These are phyloP conservation scores for Citrullus colocynthis DNA, from an alignment of 306 rosid genomes.

Conservation along the genomic window DNA sequence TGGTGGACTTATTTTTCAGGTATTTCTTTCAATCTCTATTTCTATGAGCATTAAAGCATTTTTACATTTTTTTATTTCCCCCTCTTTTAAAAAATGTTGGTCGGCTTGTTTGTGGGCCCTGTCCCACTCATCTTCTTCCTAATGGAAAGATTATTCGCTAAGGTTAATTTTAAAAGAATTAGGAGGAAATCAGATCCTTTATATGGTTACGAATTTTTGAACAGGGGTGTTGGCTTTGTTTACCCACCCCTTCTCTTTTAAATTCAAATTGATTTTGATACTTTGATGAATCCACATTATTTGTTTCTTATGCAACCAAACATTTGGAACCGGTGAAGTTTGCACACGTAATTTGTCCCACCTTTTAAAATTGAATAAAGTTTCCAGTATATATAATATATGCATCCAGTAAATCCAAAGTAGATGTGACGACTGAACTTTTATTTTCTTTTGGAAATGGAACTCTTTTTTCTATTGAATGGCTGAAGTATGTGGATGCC, in stretches of 20 bases:
- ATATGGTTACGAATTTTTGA: neutral
- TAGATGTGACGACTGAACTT: slow-evolving; percentile 3
- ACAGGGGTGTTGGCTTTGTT: neutral
- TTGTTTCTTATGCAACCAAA: neutral
- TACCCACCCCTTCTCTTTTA: neutral
- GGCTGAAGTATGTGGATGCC: neutral
- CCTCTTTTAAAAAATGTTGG: neutral
- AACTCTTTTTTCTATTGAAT: neutral
- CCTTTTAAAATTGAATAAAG: slow-evolving; percentile 7
- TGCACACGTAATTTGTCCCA: neutral
- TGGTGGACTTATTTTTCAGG: slow-evolving; percentile 78
- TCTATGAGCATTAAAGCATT: neutral
- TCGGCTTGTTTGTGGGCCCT: slow-evolving; percentile 7
- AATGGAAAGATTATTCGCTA: slow-evolving; percentile 8
- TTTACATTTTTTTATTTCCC: neutral
- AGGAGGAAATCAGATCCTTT: neutral
- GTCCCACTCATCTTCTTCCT: slow-evolving; percentile 12
- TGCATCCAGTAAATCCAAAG: neutral
- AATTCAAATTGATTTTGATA: neutral
- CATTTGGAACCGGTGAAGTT: slow-evolving; percentile 8
- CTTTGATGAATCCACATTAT: neutral
- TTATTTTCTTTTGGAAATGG: neutral
- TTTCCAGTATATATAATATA: slow-evolving; percentile 3
- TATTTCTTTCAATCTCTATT: slow-evolving; percentile 14
- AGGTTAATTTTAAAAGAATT: neutral